phyloP scores from a whole-genome alignment of 257 asterid genomes.

The Lycium ferocissimum region DNA sequence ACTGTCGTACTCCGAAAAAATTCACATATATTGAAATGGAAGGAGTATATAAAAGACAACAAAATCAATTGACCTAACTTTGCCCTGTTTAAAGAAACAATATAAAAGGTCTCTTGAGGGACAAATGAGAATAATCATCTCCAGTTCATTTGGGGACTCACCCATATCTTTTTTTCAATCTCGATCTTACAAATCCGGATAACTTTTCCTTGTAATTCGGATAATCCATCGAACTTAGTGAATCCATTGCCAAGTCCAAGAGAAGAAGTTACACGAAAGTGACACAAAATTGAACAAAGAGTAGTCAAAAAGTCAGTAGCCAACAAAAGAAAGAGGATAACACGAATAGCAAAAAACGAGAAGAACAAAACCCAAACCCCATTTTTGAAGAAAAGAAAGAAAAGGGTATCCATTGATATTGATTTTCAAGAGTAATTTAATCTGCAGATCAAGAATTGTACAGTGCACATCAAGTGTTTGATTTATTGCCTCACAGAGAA shows the following conservation, averaged over 20 bases:
- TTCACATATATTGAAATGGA: too few species aligned
- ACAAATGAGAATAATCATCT: background rate
- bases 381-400: background rate
- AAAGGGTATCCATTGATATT: slow-evolving; percentile 24
- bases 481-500: background rate
- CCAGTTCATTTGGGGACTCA: background rate
- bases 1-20: too few species aligned
- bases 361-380: background rate
- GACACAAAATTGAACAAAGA: background rate
- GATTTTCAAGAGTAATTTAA: background rate
- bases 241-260: slow-evolving; percentile 43
- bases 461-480: background rate
- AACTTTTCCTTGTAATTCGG: slow-evolving; percentile 36
- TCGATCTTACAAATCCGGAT: slow-evolving; percentile 46
- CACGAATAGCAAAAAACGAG: slow-evolving; percentile 1
- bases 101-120: background rate
- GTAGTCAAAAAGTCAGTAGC: slow-evolving; percentile 15
- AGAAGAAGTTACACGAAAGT: background rate
- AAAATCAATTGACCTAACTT: too few species aligned
- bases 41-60: too few species aligned
- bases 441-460: background rate
- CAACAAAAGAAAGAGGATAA: background rate
- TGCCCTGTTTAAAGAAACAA: background rate
- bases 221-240: slow-evolving; percentile 50
- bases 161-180: slow-evolving; percentile 12